Percentiles rank a stretch among this genome's conserved stretches.
These are phyloP conservation scores for Amanita thiersii DNA, from an alignment of 768 basidiomycete genomes.

Conservation along the genomic window DNA sequence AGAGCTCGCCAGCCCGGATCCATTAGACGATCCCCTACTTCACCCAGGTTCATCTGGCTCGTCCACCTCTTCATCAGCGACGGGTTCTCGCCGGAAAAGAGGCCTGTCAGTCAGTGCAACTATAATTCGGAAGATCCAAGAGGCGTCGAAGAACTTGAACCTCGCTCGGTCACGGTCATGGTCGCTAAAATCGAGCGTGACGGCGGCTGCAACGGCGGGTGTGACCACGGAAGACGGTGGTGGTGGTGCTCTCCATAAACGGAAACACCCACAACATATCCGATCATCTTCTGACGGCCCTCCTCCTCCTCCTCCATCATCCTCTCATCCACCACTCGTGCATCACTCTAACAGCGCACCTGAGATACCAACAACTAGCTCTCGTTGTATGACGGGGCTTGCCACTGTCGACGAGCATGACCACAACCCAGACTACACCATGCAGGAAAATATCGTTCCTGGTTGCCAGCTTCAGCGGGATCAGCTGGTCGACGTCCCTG, in stretches of 20 bases:
- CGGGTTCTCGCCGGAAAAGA: background rate
- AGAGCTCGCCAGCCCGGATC: background rate
- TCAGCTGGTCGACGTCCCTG: background rate
- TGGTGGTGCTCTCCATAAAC: too few species aligned
- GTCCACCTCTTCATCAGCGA: background rate
- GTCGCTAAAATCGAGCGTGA: background rate
- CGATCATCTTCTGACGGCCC: too few species aligned
- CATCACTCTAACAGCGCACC: too few species aligned
- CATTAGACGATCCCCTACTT: background rate
- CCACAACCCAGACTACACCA: background rate
- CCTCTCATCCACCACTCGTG: too few species aligned
- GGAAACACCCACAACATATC: too few species aligned
- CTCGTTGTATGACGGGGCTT: too few species aligned
- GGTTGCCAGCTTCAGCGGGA: background rate
- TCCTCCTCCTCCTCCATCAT: too few species aligned
- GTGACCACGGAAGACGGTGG: too few species aligned
- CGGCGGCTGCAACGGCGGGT: background rate
- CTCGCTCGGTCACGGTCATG: background rate
- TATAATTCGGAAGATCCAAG: background rate
- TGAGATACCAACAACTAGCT: too few species aligned
- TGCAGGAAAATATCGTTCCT: too few species aligned
- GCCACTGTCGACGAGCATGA: background rate
- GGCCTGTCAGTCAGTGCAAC: background rate
- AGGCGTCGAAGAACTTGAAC: background rate
- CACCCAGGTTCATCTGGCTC: background rate